Evolutionary conservation across 495 filamentous ascomycete species (phyloP).

Genomic region (Penicillium lividum): DNA sequence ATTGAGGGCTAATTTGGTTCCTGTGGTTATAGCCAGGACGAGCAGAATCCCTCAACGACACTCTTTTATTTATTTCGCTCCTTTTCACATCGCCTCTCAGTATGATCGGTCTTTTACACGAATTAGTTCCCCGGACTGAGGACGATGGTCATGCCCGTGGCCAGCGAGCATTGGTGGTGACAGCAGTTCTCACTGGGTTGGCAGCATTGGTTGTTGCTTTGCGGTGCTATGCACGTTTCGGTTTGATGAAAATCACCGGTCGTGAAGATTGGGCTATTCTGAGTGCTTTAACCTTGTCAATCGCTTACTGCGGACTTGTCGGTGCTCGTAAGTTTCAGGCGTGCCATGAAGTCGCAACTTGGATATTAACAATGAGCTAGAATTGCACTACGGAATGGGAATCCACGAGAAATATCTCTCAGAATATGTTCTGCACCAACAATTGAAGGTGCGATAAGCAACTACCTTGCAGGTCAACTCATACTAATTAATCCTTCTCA

Average conservation of each 20-base stretch:
- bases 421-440: conserved; percentile 20
- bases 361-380: conserved; percentile 16
- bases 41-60: not conserved
- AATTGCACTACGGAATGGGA: conserved; percentile 37
- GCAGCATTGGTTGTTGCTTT: conserved; percentile 32
- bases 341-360: not conserved
- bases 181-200: conserved; percentile 33
- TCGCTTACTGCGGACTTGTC: conserved; percentile 37
- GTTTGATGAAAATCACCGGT: conserved; percentile 39
- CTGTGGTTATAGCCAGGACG: not conserved
- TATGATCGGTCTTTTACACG: conserved; percentile 25
- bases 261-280: conserved; percentile 42
- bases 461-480: not conserved
- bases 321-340: conserved; percentile 30
- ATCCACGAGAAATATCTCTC: conserved; percentile 25
- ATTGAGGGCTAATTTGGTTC: conserved; percentile 1
- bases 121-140: conserved; percentile 20
- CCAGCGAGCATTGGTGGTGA: conserved; percentile 38
- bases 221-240: conserved; percentile 37
- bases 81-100: conserved; percentile 5
- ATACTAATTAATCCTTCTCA: conserved; percentile 9
- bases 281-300: conserved; percentile 33
- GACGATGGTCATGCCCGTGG: conserved; percentile 30
- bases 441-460: conserved; percentile 32
- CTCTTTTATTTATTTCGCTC: conserved; percentile 19